These are phyloP conservation scores for Phlebopus sp. DNA, from an alignment of 1,284 basidiomycete species.

Conservation along the genomic window DNA sequence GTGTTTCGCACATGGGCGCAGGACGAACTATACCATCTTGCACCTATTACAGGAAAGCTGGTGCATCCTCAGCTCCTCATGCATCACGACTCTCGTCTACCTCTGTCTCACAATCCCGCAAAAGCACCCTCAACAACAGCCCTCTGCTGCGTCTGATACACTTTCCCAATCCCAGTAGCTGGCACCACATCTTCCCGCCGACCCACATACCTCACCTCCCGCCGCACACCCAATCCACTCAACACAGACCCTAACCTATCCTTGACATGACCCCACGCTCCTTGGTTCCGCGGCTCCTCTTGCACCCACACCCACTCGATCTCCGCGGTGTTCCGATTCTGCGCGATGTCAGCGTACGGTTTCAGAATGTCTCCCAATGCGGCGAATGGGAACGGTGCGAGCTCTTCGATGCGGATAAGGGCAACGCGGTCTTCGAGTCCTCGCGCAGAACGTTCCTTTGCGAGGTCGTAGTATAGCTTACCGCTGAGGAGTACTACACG, in stretches of 20 bases:
- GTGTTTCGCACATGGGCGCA: too few species aligned
- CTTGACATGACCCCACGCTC: slow-evolving; percentile 68
- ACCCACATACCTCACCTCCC: slow-evolving; percentile 51
- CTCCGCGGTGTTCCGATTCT: neutral
- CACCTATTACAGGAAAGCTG: too few species aligned
- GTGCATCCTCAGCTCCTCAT: too few species aligned
- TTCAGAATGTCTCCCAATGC: slow-evolving; percentile 47
- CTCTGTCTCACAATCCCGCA: slow-evolving; percentile 34
- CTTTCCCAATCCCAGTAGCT: slow-evolving; percentile 71
- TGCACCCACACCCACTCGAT: slow-evolving; percentile 68
- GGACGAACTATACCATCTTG: too few species aligned
- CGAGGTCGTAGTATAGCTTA: slow-evolving; percentile 85
- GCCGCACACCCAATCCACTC: slow-evolving; percentile 33
- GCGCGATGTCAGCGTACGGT: slow-evolving; percentile 40
- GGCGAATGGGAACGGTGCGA: slow-evolving; percentile 81
- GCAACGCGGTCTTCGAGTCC: slow-evolving; percentile 52
- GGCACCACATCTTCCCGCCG: slow-evolving; percentile 71
- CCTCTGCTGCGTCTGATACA: slow-evolving; percentile 67
- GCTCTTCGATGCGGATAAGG: slow-evolving; percentile 78
- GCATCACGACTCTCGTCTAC: neutral
- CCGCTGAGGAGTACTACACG: slow-evolving; percentile 69
- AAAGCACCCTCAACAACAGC: slow-evolving; percentile 59
- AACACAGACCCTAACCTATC: slow-evolving; percentile 56
- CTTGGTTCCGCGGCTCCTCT: slow-evolving; percentile 87
- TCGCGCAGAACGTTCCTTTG: slow-evolving; percentile 59